Evolutionary conservation across 345 rosid genomes (phyloP), one percentile per base, ranked within the genome.

Genomic region (Bruguiera gymnorhiza): DNA sequence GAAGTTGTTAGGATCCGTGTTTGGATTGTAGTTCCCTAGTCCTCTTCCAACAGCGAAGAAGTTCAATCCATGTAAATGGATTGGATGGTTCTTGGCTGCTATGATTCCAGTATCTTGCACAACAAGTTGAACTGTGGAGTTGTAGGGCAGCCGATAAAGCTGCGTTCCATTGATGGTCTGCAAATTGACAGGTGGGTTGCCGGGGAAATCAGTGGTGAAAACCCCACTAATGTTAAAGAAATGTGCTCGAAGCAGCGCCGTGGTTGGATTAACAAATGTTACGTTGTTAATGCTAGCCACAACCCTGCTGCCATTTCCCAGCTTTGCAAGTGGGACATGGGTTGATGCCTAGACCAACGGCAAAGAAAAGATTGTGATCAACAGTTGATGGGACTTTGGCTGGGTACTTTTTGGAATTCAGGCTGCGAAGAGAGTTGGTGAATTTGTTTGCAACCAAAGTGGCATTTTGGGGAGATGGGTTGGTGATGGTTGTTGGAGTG

Each of bases 221-320:
- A 82, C 85, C 10, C 80, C 82, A 7, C 78, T 67, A 21, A 64
- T 73, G 63, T 82, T 75, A 71, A 75, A 75, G 75, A 81, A 76
- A 75, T 90, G 97, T 37, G 97, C 93, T 68, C 85, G 89, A 27
- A 90, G 83, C 11, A 90, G 79, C 3, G 87, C 87, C 0, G 30
- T 79, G 15, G 71, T 74, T 0, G 97, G 97, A 91, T 86, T 86
- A 51, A 80, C 75, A 62, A 90, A 90, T 0, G 90, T 84, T 52
- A 90, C 72, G 29, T 90, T 88, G 81, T 88, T 90, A 48, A 90
- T 71, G 0, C 85, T 82, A 8, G 88, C 97, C 6, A 81, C 86
- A 6, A 73, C 84, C 48, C 75, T 75, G 11, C 85, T 86, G 0
- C 91, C 91, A 29, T 90, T 6, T 90, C 6, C 26, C 82, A 7